Evolutionary conservation across 1,284 basidiomycete species (phyloP).

Genomic region (Flammula alnicola): DNA sequence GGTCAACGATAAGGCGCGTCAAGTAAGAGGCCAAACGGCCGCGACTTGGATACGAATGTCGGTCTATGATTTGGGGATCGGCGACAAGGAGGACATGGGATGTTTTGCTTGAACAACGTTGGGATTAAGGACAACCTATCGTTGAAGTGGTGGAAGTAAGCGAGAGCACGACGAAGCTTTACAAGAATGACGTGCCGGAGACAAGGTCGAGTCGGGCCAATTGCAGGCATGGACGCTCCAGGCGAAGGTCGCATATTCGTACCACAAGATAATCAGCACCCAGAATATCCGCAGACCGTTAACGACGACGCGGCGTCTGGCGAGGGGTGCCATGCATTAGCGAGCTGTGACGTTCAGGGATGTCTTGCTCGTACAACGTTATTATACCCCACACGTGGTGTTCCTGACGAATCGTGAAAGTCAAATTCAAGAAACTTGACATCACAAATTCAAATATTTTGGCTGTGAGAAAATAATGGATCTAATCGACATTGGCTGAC

Average conservation of each 20-base stretch:
- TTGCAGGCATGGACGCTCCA: constrained; percentile 52
- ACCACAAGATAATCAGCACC: constrained; percentile 51
- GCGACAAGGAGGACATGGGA: constrained; percentile 76
- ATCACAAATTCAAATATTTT: too few species aligned
- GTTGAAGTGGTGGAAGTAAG: neutral
- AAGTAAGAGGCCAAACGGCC: constrained; percentile 51
- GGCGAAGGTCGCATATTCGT: constrained; percentile 68
- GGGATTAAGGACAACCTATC: neutral
- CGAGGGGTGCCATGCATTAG: constrained; percentile 29
- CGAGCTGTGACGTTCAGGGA: neutral
- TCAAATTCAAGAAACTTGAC: too few species aligned
- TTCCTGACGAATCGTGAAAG: too few species aligned
- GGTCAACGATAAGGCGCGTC: constrained; percentile 63
- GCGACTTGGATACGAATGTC: constrained; percentile 61
- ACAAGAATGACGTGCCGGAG: neutral
- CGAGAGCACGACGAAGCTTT: neutral
- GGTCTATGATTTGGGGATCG: constrained; percentile 83
- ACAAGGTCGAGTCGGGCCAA: constrained; percentile 57
- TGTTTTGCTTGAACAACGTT: constrained; percentile 8
- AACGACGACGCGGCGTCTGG: constrained; percentile 32
- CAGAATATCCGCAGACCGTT: constrained; percentile 39
- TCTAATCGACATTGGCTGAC: too few species aligned
- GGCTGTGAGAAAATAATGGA: too few species aligned
- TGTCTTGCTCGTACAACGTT: too few species aligned
- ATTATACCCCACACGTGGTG: too few species aligned